Conservation (phyloP, 1,284 basidiomycete genomes). For the Irpex lacteus region DNA sequence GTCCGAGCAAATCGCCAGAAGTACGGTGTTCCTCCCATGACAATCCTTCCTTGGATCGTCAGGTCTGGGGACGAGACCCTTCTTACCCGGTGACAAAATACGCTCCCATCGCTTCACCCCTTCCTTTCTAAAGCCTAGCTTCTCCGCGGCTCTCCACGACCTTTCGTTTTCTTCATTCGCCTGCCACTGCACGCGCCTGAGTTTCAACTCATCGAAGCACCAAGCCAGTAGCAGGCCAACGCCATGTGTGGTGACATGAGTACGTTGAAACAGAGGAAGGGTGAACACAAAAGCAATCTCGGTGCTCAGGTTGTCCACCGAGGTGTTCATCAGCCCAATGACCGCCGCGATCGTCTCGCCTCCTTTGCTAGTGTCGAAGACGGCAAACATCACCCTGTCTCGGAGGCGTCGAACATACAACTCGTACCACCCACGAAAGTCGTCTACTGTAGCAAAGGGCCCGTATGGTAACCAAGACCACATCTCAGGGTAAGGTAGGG, state of each 20-base stretch:
- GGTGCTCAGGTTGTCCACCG: slow-evolving; percentile 36
- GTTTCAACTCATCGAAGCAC: slow-evolving; percentile 54
- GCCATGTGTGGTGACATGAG: slow-evolving; percentile 63
- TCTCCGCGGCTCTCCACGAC: slow-evolving; percentile 51
- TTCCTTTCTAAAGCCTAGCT: slow-evolving; percentile 64
- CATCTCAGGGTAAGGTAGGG: slow-evolving; percentile 24
- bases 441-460: slow-evolving; percentile 23
- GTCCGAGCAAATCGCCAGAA: no score
- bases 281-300: slow-evolving; percentile 54
- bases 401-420: slow-evolving; percentile 6
- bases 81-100: slow-evolving; percentile 44
- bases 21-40: no score
- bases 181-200: slow-evolving; percentile 65
- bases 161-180: slow-evolving; percentile 51
- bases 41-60: no score
- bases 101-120: slow-evolving; percentile 29
- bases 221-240: slow-evolving; percentile 58
- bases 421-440: slow-evolving; percentile 7
- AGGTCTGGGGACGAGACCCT: no score
- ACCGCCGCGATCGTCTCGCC: slow-evolving; percentile 22
- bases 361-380: slow-evolving; percentile 10
- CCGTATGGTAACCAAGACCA: slow-evolving; percentile 33
- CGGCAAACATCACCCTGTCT: slow-evolving; percentile 11
- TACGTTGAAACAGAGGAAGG: slow-evolving; percentile 60
- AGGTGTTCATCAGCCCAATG: slow-evolving; percentile 23